Evolutionary conservation across 164 flowering plant species (phyloP), one percentile per base, ranked within the genome.

Genomic region (Tetracentron sinense): DNA sequence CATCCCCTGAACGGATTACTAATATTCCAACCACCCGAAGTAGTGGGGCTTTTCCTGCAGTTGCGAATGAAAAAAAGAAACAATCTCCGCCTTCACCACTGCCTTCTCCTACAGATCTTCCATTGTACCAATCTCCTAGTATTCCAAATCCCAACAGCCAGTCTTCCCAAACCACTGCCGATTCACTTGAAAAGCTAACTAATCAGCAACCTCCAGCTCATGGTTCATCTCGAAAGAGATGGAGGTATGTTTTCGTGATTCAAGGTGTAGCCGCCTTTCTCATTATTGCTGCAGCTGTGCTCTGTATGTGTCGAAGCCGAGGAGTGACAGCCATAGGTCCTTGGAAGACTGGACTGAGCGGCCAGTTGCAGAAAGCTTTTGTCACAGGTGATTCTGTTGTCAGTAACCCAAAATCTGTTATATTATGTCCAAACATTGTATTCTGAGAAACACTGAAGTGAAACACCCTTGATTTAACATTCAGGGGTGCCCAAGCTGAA

Each of bases 291-390:
- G 72, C 59, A 21, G 74, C 60, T 29, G 21, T 82, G 35, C 42
- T 82, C 42, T 63, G 63, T 58, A 50, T 82, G 53, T 81, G 83
- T 65, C 79, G 75, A 44, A 81, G 64, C 50, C 79, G 42, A 56
- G 92, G 81, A 64, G 87, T 72, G 42, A 67, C 54, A 27, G 73
- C 84, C 33, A 88, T 88, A 49, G 79, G 86, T 72, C 97, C 99
- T 27, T 95, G 98, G 96, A 90, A 83, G 81, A 83, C 87, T 64
- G 98, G 99, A 63, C 47, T 95, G 44, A 95, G 98, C 71, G 98
- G 98, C 53, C 98, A 95, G 75, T 65, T 95, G 82, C 99, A 95
- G 77, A 95, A 92, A 77, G 99, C 97, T 60, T 92, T 95, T 75
- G 76, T 95, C 52, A 85, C 94, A 69, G 98, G 99, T 90, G 50